Evolutionary conservation across 1,284 basidiomycete species (phyloP).

Genomic region (Sanghuangporus baumii): DNA sequence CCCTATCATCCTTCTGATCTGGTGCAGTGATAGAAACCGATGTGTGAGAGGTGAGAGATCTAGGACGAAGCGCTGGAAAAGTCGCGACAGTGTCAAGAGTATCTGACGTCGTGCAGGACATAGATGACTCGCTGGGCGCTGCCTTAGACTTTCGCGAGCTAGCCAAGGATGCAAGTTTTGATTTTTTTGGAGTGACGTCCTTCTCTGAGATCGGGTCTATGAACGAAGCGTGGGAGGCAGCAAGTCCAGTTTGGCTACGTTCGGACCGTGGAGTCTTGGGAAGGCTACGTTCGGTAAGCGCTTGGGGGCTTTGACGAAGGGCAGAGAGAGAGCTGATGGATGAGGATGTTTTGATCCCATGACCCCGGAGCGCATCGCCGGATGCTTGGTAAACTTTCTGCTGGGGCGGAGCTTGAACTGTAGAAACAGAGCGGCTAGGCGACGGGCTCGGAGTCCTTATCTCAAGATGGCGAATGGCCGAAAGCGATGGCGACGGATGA

Average conservation of each 20-base stretch:
- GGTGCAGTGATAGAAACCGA: constrained; percentile 28
- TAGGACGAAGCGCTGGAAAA: constrained; percentile 60
- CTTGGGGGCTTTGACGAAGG: not conserved
- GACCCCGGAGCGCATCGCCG: not conserved
- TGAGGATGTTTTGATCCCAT: constrained; percentile 2
- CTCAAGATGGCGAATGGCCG: constrained; percentile 67
- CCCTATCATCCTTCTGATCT: constrained; percentile 16
- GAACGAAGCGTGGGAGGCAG: not conserved
- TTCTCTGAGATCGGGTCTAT: not conserved
- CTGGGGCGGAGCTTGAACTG: constrained; percentile 6
- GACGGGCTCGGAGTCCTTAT: constrained; percentile 34
- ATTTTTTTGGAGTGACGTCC: constrained; percentile 34
- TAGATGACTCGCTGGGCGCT: constrained; percentile 37
- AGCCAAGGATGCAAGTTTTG: constrained; percentile 58
- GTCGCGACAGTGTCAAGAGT: constrained; percentile 61
- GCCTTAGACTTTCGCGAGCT: constrained; percentile 41
- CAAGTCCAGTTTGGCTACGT: not conserved
- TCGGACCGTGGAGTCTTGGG: not conserved
- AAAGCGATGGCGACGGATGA: constrained; percentile 59
- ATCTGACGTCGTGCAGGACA: constrained; percentile 39
- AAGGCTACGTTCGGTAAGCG: not conserved
- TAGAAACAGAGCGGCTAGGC: constrained; percentile 7
- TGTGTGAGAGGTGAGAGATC: constrained; percentile 40
- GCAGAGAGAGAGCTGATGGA: constrained; percentile 1
- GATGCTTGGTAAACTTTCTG: not conserved